Base-by-base conservation (phyloP, 495 filamentous ascomycete species). In the Cercophora sp. region DNA sequence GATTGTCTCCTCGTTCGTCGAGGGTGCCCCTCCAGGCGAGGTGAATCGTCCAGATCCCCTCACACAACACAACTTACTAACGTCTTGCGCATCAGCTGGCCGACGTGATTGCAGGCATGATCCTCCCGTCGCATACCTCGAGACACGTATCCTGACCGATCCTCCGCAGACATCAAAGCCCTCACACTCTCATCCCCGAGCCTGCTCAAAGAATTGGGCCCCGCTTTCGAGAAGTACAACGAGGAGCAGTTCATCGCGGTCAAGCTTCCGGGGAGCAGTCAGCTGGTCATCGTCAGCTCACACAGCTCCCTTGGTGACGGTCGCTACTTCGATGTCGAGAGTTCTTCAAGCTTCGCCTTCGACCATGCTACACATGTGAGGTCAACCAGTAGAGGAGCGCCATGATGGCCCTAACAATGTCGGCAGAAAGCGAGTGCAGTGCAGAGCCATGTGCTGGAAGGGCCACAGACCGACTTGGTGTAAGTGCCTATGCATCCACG, bases 21-120 rank as follows among this genome's bases (percentile, higher is more conserved):
- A 96, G 70, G 89, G 89, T 67, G 89, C 93, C 63, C 93, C 93
- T 36, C 94, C 94, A 25, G 94, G 94, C 73, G 94, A 99, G 88
- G 93, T 96, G 82, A 60, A 78, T 65, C 50, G 51, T 26, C 27
- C 25, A 13, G 18, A 32, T 13, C 29, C 29, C 2, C 36, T 19
- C 36, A 15, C 36, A 19, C 8, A 13, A 32, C 22, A 8, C 16
- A 11, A 19, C 36, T 48, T 51, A 51, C 59, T 68, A 48, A 63
- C 54, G 13, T 47, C 2, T 27, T 26, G 18, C 39, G 19, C 36
- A 16, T 16, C 36, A 98, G 93, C 84, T 96, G 45, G 78, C 82
- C 69, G 90, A 96, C 73, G 92, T 96, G 47, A 79, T 96, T 41
- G 83, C 87, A 67, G 92, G 92, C 95, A 68, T 47, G 47, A 11